Evolutionary conservation across 768 basidiomycete species (phyloP), one percentile per base, ranked within the genome.

Genomic region (Amanita rimosa): DNA sequence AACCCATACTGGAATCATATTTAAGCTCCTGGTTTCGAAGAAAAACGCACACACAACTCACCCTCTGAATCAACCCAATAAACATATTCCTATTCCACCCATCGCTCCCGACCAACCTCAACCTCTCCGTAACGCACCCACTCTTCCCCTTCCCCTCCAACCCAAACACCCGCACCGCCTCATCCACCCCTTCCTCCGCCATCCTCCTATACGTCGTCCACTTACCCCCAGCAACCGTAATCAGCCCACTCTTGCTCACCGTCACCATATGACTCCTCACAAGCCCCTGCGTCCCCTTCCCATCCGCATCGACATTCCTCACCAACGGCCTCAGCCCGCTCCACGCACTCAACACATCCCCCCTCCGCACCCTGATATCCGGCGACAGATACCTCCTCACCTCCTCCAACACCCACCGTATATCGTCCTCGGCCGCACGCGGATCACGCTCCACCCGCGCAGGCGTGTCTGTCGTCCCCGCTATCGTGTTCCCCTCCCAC

Each of bases 171-270:
- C 85, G 76, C 52, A 97, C 73, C 9, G 95, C 94, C 51, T 74
- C 71, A 64, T 97, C 87, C 39, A 97, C 84, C 0, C 92, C 86
- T 69, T 98, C 95, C 68, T 92, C 76, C 19, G 95, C 92, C 95
- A 98, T 96, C 27, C 82, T 83, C 43, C 88, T 72, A 68, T 97
- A 99, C 42, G 95, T 97, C 51, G 95, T 99, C 95, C 95, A 99
- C 66, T 99, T 99, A 4, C 95, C 95, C 14, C 95, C 95, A 2
- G 90, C 92, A 57, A 97, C 92, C 24, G 94, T 97, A 52, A 99
- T 66, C 57, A 99, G 69, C 14, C 93, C 92, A 53, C 79, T 79
- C 41, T 76, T 74, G 36, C 76, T 79, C 29, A 91, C 79, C 60
- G 92, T 76, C 54, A 96, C 86, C 75, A 99, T 77, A 67, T 98